phyloP scores from a whole-genome alignment of 257 asterid genomes.

The Linderniella brevidens region DNA sequence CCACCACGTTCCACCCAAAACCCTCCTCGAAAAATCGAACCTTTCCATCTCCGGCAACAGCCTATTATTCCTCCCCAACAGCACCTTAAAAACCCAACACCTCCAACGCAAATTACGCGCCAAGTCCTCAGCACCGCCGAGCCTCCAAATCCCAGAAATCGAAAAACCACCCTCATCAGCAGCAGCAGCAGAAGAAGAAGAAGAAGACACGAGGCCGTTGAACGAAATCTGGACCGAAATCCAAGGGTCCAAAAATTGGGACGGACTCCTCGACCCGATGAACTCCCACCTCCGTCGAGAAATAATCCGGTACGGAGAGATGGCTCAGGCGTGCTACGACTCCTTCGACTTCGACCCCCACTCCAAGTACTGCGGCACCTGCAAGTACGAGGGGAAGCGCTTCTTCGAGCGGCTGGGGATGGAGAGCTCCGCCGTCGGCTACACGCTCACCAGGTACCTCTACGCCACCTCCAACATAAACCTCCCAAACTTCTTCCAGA shows the following conservation, averaged over 20 bases:
- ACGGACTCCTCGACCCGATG: constrained; percentile 46
- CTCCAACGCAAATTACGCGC: no score
- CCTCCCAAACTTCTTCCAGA: constrained; percentile 55
- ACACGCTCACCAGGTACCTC: constrained; percentile 34
- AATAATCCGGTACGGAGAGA: constrained; percentile 54
- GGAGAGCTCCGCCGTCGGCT: constrained; percentile 40
- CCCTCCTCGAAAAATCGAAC: no score
- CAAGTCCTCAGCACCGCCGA: no score
- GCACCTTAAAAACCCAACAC: no score
- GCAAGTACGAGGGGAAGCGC: constrained; percentile 31
- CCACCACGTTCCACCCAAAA: no score
- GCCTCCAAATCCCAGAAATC: no score
- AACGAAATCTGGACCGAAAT: constrained; percentile 41
- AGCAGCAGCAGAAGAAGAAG: constrained; percentile 10
- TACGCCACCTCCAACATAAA: constrained; percentile 68
- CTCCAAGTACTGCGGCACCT: constrained; percentile 74
- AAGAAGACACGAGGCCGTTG: constrained; percentile 18
- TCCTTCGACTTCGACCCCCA: constrained; percentile 72
- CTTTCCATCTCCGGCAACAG: no score
- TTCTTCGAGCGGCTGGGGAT: constrained; percentile 45
- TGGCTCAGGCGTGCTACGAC: constrained; percentile 70
- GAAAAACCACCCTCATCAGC: not conserved
- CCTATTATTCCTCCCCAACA: no score
- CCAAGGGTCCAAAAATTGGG: constrained; percentile 45
- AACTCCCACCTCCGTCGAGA: constrained; percentile 44